phyloP scores from a whole-genome alignment of 352 stramenopile genomes.

The Phytopythium boreale region DNA sequence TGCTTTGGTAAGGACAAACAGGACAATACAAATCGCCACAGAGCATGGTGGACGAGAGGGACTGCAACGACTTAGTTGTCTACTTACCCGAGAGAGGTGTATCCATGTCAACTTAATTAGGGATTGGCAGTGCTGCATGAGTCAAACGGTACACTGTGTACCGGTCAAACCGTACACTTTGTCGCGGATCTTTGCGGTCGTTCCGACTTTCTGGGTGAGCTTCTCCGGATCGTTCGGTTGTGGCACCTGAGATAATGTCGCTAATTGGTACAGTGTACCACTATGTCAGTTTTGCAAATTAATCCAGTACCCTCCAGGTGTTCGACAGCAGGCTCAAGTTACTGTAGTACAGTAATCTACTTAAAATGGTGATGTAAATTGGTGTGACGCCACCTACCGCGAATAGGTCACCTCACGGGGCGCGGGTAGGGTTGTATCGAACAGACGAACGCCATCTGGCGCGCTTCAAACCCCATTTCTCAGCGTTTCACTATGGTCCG shows the following conservation, averaged over 20 bases:
- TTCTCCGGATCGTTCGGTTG: neutral
- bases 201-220: too few species aligned
- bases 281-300: neutral
- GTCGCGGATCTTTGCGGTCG: neutral
- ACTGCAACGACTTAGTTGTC: too few species aligned
- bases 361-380: too few species aligned
- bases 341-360: too few species aligned
- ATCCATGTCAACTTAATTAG: neutral
- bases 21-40: neutral
- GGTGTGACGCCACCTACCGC: too few species aligned
- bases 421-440: neutral
- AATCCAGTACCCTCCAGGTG: neutral
- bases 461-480: neutral
- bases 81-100: neutral
- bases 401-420: too few species aligned
- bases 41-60: too few species aligned
- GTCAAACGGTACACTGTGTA: neutral
- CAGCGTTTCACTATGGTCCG: neutral
- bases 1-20: neutral
- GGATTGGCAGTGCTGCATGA: neutral
- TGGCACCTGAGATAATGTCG: neutral
- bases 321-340: too few species aligned
- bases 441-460: neutral
- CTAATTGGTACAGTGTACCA: neutral
- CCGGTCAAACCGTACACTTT: neutral